Evolutionary conservation across 495 filamentous ascomycete species (phyloP), one percentile per base, ranked within the genome.

Genomic region (Podospora didyma): DNA sequence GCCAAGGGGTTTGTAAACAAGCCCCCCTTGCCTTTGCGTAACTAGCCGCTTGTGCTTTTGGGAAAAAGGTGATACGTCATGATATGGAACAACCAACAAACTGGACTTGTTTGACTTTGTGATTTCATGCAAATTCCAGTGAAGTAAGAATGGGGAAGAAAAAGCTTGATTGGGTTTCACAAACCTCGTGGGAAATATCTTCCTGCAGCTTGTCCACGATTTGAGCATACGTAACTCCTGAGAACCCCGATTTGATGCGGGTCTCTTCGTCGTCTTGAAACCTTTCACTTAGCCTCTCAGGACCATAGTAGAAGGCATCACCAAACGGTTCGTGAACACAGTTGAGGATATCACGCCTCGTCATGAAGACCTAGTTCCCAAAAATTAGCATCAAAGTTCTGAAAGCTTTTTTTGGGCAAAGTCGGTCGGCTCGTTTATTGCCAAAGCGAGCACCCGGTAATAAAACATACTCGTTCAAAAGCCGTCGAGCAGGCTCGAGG

Each of bases 251-350:
- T 47, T 83, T 79, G 42, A 80, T 54, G 57, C 94, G 81, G 19
- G 74, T 82, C 57, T 83, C 73, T 49, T 86, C 83, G 64, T 97
- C 89, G 24, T 87, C 65, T 53, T 83, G 85, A 60, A 87, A 98
- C 62, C 93, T 78, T 39, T 79, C 71, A 62, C 86, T 86, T 54
- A 97, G 79, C 44, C 91, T 78, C 73, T 98, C 94, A 0, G 92
- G 90, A 22, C 93, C 92, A 64, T 86, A 97, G 73, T 98, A 97
- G 72, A 90, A 98, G 54, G 92, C 89, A 68, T 98, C 94, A 16
- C 94, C 94, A 63, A 97, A 97, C 1, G 94, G 94, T 70, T 98
- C 94, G 68, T 98, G 94, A 61, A 93, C 73, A 69, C 90, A 96
- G 59, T 83, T 75, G 26, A 98, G 80, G 22, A 78, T 86, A 58